phyloP scores from a whole-genome alignment of 2,329 filamentous ascomycete genomes.

The Mycosphaerelloides madeirae region DNA sequence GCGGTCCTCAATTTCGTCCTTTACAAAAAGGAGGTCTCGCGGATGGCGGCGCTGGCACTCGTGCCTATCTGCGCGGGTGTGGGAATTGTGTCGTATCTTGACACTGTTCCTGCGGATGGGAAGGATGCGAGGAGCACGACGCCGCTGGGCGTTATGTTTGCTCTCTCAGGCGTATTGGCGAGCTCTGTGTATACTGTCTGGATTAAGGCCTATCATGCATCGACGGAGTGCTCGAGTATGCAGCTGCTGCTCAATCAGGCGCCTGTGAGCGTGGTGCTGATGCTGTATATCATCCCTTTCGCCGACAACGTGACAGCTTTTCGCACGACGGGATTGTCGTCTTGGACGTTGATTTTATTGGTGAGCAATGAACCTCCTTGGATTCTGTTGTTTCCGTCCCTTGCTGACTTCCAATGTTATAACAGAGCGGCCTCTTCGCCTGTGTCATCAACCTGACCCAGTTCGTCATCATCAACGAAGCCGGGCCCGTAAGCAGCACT shows the following conservation, averaged over 20 bases:
- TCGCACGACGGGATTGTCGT: conserved; percentile 42
- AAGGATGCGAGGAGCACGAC: conserved; percentile 50
- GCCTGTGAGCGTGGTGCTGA: conserved; percentile 56
- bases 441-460: conserved; percentile 55
- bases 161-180: conserved; percentile 59
- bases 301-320: conserved; percentile 59
- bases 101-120: conserved; percentile 47
- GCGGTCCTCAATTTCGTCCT: conserved; percentile 61
- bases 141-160: conserved; percentile 58
- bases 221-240: conserved; percentile 62
- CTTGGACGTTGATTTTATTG: conserved; percentile 49
- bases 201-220: conserved; percentile 62
- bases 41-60: conserved; percentile 51
- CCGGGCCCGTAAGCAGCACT: conserved; percentile 31
- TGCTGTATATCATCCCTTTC: conserved; percentile 63
- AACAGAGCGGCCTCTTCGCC: conserved; percentile 58
- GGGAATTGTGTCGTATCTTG: conserved; percentile 63
- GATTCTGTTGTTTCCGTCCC: not conserved
- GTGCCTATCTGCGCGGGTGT: conserved; percentile 60
- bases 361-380: conserved; percentile 33
- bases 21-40: conserved; percentile 54
- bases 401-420: not conserved
- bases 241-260: conserved; percentile 66
- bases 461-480: conserved; percentile 32
- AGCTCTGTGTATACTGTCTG: conserved; percentile 65